Evolutionary conservation across 306 rosid genomes (phyloP), one percentile per base, ranked within the genome.

Genomic region (Corylus heterophylla): DNA sequence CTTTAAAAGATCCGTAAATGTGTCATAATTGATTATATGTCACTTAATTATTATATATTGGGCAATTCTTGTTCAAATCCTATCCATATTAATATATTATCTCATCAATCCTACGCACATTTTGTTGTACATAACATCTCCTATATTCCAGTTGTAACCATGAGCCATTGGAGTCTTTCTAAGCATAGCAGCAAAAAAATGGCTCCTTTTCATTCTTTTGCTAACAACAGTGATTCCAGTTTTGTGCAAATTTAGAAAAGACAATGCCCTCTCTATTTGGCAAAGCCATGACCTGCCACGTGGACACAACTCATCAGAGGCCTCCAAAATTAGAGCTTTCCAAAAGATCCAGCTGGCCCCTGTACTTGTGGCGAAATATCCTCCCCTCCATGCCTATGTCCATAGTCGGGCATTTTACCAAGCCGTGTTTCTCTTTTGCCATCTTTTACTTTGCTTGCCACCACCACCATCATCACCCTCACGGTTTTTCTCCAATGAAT

Each of bases 321-420:
- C 59, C 58, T 80, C 81, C 86, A 83, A 74, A 54, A 27, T 71
- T 56, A 71, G 78, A 81, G 85, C 68, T 48, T 45, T 54, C 70
- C 50, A 63, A 50, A 80, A 80, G 77, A 73, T 48, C 82, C 70
- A 74, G 77, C 82, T 67, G 66, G 77, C 37, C 77, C 75, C 91
- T 76, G 79, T 75, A 77, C 77, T 86, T 76, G 78, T 58, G 89
- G 89, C 89, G 83, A 86, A 73, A 86, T 76, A 75, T 86, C 71
- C 91, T 87, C 92, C 55, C 85, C 86, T 81, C 85, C 97, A 81
- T 81, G 76, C 73, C 80, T 80, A 39, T 76, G 25, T 62, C 74
- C 77, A 67, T 66, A 71, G 63, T 48, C 81, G 74, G 75, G 22
- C 80, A 67, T 73, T 79, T 79, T 78, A 20, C 74, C 76, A 68